Evolutionary conservation across 768 basidiomycete species (phyloP).

Genomic region (Melanogaster broomeanus): DNA sequence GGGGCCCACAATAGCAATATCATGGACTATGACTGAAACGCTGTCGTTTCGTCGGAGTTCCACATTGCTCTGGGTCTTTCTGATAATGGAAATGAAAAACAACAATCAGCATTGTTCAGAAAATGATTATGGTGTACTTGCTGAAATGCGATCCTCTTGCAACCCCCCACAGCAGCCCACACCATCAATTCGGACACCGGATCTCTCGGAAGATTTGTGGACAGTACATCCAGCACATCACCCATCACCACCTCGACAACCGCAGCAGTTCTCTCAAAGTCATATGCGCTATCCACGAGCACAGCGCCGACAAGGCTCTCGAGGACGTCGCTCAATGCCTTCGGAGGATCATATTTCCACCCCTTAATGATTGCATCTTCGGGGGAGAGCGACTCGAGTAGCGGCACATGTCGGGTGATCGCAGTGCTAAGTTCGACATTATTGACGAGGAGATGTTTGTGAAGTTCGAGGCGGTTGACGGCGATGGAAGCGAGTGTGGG

Average conservation of each 20-base stretch:
- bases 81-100: constrained; percentile 9
- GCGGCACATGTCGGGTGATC: constrained; percentile 59
- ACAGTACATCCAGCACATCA: constrained; percentile 62
- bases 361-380: constrained; percentile 66
- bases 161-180: constrained; percentile 63
- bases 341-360: constrained; percentile 87
- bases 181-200: constrained; percentile 73
- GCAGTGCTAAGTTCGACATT: constrained; percentile 66
- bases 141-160: constrained; percentile 50
- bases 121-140: constrained; percentile 28
- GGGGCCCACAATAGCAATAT: constrained; percentile 55
- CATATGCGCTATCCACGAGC: constrained; percentile 75
- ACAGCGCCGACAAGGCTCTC: constrained; percentile 86
- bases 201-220: constrained; percentile 62
- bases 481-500: constrained; percentile 70
- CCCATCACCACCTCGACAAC: constrained; percentile 66
- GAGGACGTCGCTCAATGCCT: constrained; percentile 80
- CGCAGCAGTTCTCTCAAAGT: constrained; percentile 65
- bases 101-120: constrained; percentile 2
- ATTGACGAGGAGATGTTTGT: constrained; percentile 70
- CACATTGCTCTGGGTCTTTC: constrained; percentile 46
- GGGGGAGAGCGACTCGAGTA: constrained; percentile 55
- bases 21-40: constrained; percentile 62
- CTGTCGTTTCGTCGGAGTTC: constrained; percentile 49
- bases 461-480: constrained; percentile 63